Evolutionary conservation across 768 basidiomycete genomes (phyloP), one percentile per base, ranked within the genome.

Genomic region (Sistotremastrum suecicum): DNA sequence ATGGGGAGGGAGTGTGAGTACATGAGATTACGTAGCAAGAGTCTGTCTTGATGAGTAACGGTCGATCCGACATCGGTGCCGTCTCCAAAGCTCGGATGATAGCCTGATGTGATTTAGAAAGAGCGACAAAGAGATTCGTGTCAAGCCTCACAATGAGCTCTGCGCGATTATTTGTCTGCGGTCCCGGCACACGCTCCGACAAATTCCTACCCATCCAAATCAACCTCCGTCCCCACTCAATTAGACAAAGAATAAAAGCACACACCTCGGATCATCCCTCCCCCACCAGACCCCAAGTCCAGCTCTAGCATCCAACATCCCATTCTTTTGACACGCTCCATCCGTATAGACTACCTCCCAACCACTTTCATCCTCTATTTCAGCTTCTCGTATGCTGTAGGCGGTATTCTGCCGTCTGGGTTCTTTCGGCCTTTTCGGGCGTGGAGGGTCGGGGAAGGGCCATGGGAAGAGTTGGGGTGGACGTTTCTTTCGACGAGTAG

Each of bases 221-320:
- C 20, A 20, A 20, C 20, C 20, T 20, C 20, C 20, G 20, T 20
- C 20, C 20, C 29, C 4, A 42, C 9, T 28, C 29, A 35, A 29
- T 34, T 29, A 9, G 12, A 28, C 5, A 41, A n/a, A 3, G 20
- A 20, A 20, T 20, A 44, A 9, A 39, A 48, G 51, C 12, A 48
- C 62, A 42, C 40, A 77, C 83, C 83, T 67, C 33, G 73, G 59
- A 60, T 89, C 83, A 48, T 69, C 57, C 7, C 57, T 61, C 0
- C 81, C 86, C 85, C 86, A 97, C 77, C 80, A 97, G 0, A 97
- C 86, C 0, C 92, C 92, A 38, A 90, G 63, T 1, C 92, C 92
- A 1, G 88, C 92, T 37, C 73, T 51, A 0, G 83, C 71, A 1
- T 71, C 75, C 3, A 31, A 32, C 55, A 77, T 63, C 0, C 92